Base-by-base conservation (phyloP, 1,284 basidiomycete genomes). In the Heliocybe sulcata region DNA sequence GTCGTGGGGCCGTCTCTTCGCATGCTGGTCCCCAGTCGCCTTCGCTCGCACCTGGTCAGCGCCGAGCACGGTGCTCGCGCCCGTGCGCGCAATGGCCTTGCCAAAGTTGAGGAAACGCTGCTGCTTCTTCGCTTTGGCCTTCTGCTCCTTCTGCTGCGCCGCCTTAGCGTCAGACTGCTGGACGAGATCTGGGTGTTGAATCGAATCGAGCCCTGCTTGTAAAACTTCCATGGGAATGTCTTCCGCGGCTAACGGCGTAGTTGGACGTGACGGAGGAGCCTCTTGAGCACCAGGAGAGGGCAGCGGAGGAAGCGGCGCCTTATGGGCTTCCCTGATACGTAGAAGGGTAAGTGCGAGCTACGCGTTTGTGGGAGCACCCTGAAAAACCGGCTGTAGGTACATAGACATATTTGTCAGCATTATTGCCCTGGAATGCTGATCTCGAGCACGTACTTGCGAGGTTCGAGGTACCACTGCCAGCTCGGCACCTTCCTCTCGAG, bases 301-400 rank as follows among this genome's bases (percentile, higher is more conserved):
- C 4, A 77, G 75, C 1, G 74, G 74, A 1, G 77, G 77, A 2
- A 79, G 61, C 0, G 77, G 77, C 0, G 69, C 63, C 54, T 72
- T 70, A 35, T 66, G 65, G 0, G 67, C 68, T 59, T 81, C 79
- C 6, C 71, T 74, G 29, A 80, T 71, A 12, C 79, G 72, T 2
- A 81, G 64, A 25, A 82, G 63, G 27, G 79, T 77, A 2, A 82
- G 64, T 0, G 77, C 76, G 38, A 82, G 70, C 59, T 82, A 80
- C 3, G 79, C 77, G 58, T 82, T 77, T 48, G 80, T 82, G 2
- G 81, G 81, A 0, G 80, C 78, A 10, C 76, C 72, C 22, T 69
- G 72, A 14, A 81, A 64, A 35, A 82, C 59, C 2, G 76, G 65
- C 76, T 77, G 22, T 11, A 31, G 29, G 12, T n/a, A n/a, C n/a